Conservation (phyloP, 345 rosid species). For the Ceriops tagal region DNA sequence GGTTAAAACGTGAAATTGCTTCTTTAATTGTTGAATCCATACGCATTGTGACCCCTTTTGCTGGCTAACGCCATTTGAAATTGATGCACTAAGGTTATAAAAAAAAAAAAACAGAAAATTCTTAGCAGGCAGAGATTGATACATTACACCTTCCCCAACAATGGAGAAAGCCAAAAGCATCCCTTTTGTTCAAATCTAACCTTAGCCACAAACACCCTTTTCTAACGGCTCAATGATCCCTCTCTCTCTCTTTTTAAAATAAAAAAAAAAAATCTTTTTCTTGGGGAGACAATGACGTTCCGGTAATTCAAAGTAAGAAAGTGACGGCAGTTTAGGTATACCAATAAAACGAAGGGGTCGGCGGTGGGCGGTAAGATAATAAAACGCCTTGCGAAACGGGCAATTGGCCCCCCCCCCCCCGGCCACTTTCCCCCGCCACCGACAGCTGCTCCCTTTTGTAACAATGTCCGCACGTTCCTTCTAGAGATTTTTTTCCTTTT, state of each 20-base stretch:
- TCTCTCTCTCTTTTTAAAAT: too few relatives aligned
- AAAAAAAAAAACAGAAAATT: neutral
- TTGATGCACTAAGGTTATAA: neutral
- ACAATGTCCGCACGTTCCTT: neutral
- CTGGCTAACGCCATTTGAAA: neutral
- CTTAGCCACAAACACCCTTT: neutral
- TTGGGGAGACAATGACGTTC: neutral
- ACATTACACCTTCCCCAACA: conserved; percentile 5
- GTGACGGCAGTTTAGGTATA: conserved; percentile 31
- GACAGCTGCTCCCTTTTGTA: conserved; percentile 31
- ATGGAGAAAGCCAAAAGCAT: too few relatives aligned
- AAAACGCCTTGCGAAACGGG: conserved; percentile 20
- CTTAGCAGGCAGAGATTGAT: neutral
- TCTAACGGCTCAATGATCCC: neutral
- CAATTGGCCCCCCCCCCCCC: conserved; percentile 11
- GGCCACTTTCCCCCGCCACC: conserved; percentile 25
- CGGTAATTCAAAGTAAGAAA: conserved; percentile 1
- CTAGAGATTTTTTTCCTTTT: too few relatives aligned
- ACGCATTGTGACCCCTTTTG: neutral
- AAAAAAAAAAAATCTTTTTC: too few relatives aligned
- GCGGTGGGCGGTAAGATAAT: too few relatives aligned
- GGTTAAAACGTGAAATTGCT: neutral
- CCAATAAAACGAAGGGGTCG: neutral
- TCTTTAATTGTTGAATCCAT: conserved; percentile 3
- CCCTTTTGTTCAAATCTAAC: neutral